Percentiles rank a stretch among this genome's conserved stretches.
Conservation (phyloP, 768 basidiomycete species). For the Ramaria sp. region DNA sequence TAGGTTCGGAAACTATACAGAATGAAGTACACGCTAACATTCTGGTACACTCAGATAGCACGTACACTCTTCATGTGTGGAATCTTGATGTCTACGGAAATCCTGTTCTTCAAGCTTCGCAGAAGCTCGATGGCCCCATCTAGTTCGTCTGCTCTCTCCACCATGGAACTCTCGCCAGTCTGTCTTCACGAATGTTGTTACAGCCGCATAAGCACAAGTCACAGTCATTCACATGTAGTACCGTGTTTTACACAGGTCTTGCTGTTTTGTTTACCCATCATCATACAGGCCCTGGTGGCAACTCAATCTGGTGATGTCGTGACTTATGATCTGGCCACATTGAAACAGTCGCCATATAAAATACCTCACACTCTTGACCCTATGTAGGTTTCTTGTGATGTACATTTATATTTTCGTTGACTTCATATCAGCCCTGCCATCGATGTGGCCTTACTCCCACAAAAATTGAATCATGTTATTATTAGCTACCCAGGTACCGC, state of each 20-base stretch:
- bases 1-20: background rate
- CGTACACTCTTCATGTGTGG: background rate
- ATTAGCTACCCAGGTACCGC: background rate
- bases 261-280: background rate
- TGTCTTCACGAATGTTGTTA: background rate
- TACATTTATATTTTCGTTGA: no score
- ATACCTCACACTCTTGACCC: background rate
- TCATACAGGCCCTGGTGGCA: background rate
- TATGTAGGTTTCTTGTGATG: background rate
- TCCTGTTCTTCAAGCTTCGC: background rate
- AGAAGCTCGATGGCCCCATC: background rate
- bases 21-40: background rate
- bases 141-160: background rate
- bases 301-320: background rate
- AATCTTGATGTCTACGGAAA: constrained; percentile 1
- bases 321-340: background rate
- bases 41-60: background rate
- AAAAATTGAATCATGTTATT: background rate
- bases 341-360: background rate
- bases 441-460: background rate
- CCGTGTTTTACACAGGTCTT: background rate
- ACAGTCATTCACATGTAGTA: background rate
- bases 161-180: background rate
- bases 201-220: background rate
- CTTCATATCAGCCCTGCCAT: background rate